Evolutionary conservation across 768 basidiomycete genomes (phyloP), one percentile per base, ranked within the genome.

Genomic region (Boletus reticuloceps): DNA sequence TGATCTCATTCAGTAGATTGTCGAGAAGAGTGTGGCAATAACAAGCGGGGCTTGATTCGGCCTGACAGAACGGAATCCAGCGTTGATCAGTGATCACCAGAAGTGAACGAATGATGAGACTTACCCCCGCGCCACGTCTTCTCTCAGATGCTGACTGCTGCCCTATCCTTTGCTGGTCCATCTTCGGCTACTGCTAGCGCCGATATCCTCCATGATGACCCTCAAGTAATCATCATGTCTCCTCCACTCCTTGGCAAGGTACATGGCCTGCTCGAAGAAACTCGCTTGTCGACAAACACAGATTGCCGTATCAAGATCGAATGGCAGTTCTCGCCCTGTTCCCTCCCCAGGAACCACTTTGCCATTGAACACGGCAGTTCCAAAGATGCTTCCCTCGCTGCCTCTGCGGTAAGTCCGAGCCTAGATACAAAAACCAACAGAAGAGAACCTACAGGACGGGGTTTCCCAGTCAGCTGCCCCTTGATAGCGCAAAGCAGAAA

Each of bases 241-340:
- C 31, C 88, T 84, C 70, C 94, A 98, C 67, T 91, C 91, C 74
- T 85, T 86, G 19, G 97, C 96, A 14, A 99, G 80, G 67, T 95
- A 98, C 1, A 85, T 84, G 1, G 96, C 96, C 66, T 98, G 96
- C 53, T 94, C 88, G 63, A 91, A 97, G 70, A 96, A 98, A 0
- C 94, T 92, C 2, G 94, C 96, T 70, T 98, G 96, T 27, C 97
- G 82, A 64, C 95, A 97, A 27, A 98, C 96, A 3, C 94, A 83
- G 50, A 99, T 98, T 0, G 94, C 97, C 0, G 97, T 99, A 57
- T 96, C 94, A 40, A 99, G 80, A 68, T 98, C 97, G 67, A 98
- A 98, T 0, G 95, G 97, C 4, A 95, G 80, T 66, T 95, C 94
- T 47, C 77, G 77, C 9, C 73, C 66, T 40, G 80, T 77, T 20